phyloP scores from a whole-genome alignment of 2,329 filamentous ascomycete species.

The Rhynchosporium agropyri region DNA sequence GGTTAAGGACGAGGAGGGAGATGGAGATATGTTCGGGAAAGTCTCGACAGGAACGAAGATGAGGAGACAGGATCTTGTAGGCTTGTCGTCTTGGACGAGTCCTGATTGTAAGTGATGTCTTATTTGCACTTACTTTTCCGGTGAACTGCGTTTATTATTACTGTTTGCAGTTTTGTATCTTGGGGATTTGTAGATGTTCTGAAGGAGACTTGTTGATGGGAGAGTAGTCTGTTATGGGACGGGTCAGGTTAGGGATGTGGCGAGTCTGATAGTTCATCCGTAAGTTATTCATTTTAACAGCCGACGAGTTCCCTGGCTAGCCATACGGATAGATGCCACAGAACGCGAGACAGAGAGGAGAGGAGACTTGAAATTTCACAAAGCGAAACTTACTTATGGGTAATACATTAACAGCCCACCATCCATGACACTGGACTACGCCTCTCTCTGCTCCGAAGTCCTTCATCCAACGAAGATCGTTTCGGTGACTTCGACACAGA shows the following conservation, averaged over 20 bases:
- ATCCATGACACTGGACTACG: not conserved
- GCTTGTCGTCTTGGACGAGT: conserved; percentile 5
- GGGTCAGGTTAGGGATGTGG: not conserved
- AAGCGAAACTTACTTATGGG: no score
- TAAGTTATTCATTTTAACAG: not conserved
- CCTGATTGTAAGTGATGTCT: not conserved
- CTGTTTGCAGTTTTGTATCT: no score
- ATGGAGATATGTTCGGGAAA: no score
- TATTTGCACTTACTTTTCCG: no score
- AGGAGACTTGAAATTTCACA: no score
- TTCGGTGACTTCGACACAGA: not conserved
- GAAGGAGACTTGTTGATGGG: no score
- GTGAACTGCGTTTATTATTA: not conserved
- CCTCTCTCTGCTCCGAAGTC: conserved; percentile 9
- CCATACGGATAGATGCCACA: no score
- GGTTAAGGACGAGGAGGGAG: not conserved
- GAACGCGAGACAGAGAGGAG: no score
- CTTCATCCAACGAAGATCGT: not conserved
- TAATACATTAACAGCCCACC: not conserved
- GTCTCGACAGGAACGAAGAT: no score
- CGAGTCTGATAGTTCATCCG: conserved; percentile 8
- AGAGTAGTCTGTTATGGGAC: not conserved
- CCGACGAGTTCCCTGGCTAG: no score
- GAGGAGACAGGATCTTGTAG: conserved; percentile 4
- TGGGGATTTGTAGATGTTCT: no score